Evolutionary conservation across 2,329 filamentous ascomycete genomes (phyloP).

Genomic region (Aaosphaeria pasadenensis): DNA sequence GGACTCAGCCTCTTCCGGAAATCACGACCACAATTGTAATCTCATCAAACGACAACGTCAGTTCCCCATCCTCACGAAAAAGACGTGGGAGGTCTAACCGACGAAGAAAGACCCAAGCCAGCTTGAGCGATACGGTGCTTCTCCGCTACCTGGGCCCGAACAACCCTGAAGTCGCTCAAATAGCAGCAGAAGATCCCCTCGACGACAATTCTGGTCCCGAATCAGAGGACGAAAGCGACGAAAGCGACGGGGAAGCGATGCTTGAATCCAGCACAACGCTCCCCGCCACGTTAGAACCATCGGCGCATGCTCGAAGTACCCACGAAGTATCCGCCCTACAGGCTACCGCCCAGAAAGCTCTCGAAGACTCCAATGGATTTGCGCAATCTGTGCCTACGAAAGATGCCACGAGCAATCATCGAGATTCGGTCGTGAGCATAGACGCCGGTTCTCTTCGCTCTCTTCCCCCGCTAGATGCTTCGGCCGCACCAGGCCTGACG

Average conservation of each 20-base stretch:
- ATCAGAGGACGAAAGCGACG: constrained; percentile 24
- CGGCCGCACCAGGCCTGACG: constrained; percentile 4
- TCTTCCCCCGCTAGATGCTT: constrained; percentile 4
- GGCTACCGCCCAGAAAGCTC: constrained; percentile 15
- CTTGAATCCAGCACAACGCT: constrained; percentile 13
- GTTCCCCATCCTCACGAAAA: constrained; percentile 41
- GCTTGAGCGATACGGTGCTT: constrained; percentile 65
- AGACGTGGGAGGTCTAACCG: constrained; percentile 48
- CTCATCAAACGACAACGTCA: constrained; percentile 29
- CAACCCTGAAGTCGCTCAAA: constrained; percentile 61
- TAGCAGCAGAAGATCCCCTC: constrained; percentile 55
- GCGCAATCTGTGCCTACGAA: constrained; percentile 1
- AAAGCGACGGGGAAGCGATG: constrained; percentile 44
- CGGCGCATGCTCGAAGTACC: no score
- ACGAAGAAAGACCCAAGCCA: constrained; percentile 52
- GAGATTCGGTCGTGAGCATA: constrained; percentile 16
- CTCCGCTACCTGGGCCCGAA: constrained; percentile 63
- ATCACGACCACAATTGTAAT: constrained; percentile 20
- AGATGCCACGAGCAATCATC: constrained; percentile 7
- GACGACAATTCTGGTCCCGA: constrained; percentile 42
- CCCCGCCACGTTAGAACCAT: no score
- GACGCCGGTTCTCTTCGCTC: background rate
- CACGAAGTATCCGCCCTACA: constrained; percentile 11
- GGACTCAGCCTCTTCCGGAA: constrained; percentile 49
- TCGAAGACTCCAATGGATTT: background rate